These are phyloP conservation scores for Dictyophora rubrovolvata DNA, from an alignment of 768 basidiomycete species.

Conservation along the genomic window DNA sequence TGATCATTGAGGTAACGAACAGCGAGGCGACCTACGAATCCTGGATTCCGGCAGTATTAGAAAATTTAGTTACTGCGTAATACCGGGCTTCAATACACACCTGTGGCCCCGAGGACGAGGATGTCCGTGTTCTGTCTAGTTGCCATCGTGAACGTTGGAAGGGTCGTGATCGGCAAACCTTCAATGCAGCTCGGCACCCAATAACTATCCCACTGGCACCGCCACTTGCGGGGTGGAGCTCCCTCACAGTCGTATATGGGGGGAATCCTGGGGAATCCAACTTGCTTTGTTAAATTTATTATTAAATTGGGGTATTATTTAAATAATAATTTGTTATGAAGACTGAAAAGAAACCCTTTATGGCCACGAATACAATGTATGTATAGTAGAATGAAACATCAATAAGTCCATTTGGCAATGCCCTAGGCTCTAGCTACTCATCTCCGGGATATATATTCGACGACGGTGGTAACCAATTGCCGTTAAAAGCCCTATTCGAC, in stretches of 20 bases:
- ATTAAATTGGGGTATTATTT: too few species aligned
- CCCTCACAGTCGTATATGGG: too few species aligned
- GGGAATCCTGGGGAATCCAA: too few species aligned
- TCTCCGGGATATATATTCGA: background rate
- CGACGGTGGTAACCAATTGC: background rate
- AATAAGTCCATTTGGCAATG: background rate
- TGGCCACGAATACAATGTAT: background rate
- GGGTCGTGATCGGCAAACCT: too few species aligned
- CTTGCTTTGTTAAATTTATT: too few species aligned
- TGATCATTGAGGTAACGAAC: slow-evolving; percentile 57
- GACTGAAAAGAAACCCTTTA: too few species aligned
- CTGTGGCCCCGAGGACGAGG: slow-evolving; percentile 62
- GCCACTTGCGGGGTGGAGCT: too few species aligned
- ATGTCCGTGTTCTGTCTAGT: slow-evolving; percentile 30
- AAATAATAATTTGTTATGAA: too few species aligned
- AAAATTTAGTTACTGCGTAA: background rate
- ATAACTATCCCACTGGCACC: too few species aligned
- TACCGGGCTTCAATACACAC: slow-evolving; percentile 17
- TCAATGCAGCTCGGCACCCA: too few species aligned
- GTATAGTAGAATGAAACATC: background rate
- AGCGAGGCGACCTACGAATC: slow-evolving; percentile 63
- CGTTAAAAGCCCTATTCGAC: slow-evolving; percentile 1
- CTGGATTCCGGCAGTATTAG: slow-evolving; percentile 18
- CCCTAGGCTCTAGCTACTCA: background rate
- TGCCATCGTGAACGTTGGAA: background rate